Evolutionary conservation across 2,329 filamentous ascomycete species (phyloP).

Genomic region (Cladosporium sp.): DNA sequence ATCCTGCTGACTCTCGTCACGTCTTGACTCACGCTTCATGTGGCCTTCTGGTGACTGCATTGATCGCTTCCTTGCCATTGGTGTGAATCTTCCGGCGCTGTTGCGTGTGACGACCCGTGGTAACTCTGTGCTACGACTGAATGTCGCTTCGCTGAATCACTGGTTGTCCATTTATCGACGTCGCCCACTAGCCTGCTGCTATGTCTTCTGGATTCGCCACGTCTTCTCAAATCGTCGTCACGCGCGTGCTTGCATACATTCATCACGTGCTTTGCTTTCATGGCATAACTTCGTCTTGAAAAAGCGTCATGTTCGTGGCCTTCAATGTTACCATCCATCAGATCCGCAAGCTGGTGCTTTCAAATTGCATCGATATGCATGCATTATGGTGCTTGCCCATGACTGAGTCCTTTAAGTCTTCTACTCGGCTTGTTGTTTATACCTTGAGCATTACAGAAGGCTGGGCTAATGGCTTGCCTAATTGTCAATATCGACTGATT

Average conservation of each 20-base stretch:
- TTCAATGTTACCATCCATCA: not conserved
- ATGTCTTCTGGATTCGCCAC: slow-evolving; percentile 7
- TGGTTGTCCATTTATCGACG: not conserved
- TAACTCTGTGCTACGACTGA: slow-evolving; percentile 15
- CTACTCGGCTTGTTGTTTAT: not conserved
- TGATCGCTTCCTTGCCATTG: slow-evolving; percentile 3
- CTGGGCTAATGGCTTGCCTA: not conserved
- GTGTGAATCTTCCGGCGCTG: slow-evolving; percentile 8
- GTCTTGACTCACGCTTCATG: slow-evolving; percentile 7
- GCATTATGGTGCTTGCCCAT: not conserved
- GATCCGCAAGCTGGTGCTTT: not conserved
- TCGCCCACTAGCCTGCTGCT: not conserved
- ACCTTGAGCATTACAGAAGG: not conserved
- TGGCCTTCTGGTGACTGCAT: slow-evolving; percentile 6
- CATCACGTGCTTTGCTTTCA: not conserved
- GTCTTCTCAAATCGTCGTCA: not conserved
- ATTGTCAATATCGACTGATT: not conserved
- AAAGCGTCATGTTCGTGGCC: not conserved
- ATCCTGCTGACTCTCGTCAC: slow-evolving; percentile 1
- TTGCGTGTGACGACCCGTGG: slow-evolving; percentile 4
- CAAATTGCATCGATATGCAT: not conserved
- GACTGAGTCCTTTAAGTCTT: not conserved
- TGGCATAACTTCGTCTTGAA: not conserved
- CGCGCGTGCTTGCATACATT: not conserved
- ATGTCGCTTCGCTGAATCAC: slow-evolving; percentile 7